Base-by-base conservation (phyloP, 495 filamentous ascomycete species). In the Sabuloglossum arenarium region DNA sequence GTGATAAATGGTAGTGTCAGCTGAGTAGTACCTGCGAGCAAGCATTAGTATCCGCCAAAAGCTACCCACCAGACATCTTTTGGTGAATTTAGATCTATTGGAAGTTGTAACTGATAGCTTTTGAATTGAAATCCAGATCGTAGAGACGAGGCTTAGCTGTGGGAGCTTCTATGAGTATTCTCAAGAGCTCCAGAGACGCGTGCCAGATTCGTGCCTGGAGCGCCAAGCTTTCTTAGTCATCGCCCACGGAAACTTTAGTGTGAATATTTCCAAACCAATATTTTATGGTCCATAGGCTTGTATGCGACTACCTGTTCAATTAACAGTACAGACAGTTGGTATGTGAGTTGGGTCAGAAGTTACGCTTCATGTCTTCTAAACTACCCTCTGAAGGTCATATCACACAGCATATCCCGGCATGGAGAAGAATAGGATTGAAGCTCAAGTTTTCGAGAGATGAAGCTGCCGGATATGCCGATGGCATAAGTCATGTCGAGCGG, bases 361-460 rank as follows among this genome's bases (percentile, higher is more conserved):
- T 24, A 24, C 6, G 3, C 45, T 27, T 24, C n/a, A 47, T 47
- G 45, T 14, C 3, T n/a, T 24, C 24, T n/a, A 8, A 23, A 24
- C 9, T 16, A n/a, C 65, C 60, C 61, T 57, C 58, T 62, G 59
- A 56, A 63, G 30, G 66, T 69, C 75, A 73, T 63, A 71, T 1
- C 19, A n/a, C 19, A 47, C 19, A 47, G 5, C 19, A 47, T n/a
- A 50, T 84, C 49, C 83, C 84, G 21, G 81, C 84, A 55, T 86
- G 81, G 82, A 86, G 86, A 68, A 76, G 81, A 70, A 69, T 87
- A 64, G 84, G 81, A 51, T 71, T 85, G 64, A 83, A 85, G 73
- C 74, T 84, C 67, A 88, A 86, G 63, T 75, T 73, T 39, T 12
- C 32, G 3, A 8, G 5, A 16, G 16, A 42, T 11, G 30, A 43